Base-by-base conservation (phyloP, 2,329 filamentous ascomycete species). In the Colletotrichum liaoningense region DNA sequence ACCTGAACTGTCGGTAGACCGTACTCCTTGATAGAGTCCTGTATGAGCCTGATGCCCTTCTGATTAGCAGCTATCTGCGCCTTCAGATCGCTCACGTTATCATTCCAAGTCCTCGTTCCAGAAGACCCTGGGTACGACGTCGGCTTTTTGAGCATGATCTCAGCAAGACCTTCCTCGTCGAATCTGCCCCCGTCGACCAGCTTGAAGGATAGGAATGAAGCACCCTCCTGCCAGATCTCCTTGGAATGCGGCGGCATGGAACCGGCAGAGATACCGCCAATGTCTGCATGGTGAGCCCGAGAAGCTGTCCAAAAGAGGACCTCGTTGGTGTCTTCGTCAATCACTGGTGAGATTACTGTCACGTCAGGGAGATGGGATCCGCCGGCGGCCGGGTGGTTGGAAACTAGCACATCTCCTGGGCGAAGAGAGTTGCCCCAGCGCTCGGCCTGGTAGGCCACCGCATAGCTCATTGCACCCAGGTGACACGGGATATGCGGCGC, bases 351-450 rank as follows among this genome's bases (percentile, higher is more conserved):
- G 70, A 95, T 89, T 46, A 95, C 91, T 0, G 94, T 96, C 69
- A 96, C 93, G 79, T 96, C 94, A 0, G 93, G 94, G 35, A 96
- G 84, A 84, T 96, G 94, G 0, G 94, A 96, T 52, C 94, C 94
- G 33, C 94, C 94, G 76, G 92, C 95, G 79, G 94, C 94, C 1
- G 94, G 94, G 78, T 96, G 94, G 75, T 97, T 97, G 0, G 93
- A 93, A 1, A 95, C 92, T 26, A 97, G 88, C 0, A 96, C 94
- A 79, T 97, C 94, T 12, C 94, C 94, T 67, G 88, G 91, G 77
- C 94, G 91, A 49, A 97, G 83, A 74, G 92, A 93, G 1, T 93
- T 93, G 76, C 91, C 88, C 93, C 93, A 96, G 60, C 95, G 94
- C 76, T 93, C 88, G 4, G 93, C 92, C 81, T 95, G 94, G 64